Evolutionary conservation across 768 basidiomycete genomes (phyloP).

Genomic region (Cystofilobasidium macerans): DNA sequence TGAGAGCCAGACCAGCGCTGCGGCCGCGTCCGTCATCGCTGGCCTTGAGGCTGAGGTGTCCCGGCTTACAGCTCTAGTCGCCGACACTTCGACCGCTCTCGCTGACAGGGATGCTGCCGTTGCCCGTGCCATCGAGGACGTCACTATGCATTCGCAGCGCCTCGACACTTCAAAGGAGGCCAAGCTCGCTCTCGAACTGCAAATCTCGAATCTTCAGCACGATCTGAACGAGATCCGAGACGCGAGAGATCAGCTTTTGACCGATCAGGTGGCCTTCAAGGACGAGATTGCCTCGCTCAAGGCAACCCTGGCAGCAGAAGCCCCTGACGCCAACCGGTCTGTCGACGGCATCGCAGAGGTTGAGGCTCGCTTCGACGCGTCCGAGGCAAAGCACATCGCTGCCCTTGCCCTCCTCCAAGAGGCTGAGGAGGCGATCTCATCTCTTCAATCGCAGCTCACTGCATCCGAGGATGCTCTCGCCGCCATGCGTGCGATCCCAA

Average conservation of each 20-base stretch:
- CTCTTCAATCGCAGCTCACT: not conserved
- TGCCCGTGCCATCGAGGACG: not conserved
- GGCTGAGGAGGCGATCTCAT: not conserved
- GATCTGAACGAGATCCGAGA: not conserved
- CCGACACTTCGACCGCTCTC: not conserved
- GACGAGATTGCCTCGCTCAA: not conserved
- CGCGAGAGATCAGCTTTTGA: not conserved
- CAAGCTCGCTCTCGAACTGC: not conserved
- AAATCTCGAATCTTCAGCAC: not conserved
- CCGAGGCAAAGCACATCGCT: not conserved
- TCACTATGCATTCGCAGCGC: too few relatives aligned
- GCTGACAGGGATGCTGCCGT: not conserved
- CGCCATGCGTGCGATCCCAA: not conserved
- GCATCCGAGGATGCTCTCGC: not conserved
- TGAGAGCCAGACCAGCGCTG: too few relatives aligned
- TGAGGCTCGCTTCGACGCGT: not conserved
- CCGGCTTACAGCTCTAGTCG: not conserved
- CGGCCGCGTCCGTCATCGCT: not conserved
- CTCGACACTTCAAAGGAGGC: not conserved
- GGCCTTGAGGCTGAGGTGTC: not conserved
- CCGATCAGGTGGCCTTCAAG: not conserved
- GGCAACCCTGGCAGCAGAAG: not conserved
- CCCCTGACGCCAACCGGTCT: not conserved
- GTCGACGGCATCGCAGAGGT: not conserved
- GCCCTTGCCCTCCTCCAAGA: not conserved